Evolutionary conservation across 148 eudicot species (phyloP), one percentile per base, ranked within the genome.

Genomic region (Camellia sinensis): DNA sequence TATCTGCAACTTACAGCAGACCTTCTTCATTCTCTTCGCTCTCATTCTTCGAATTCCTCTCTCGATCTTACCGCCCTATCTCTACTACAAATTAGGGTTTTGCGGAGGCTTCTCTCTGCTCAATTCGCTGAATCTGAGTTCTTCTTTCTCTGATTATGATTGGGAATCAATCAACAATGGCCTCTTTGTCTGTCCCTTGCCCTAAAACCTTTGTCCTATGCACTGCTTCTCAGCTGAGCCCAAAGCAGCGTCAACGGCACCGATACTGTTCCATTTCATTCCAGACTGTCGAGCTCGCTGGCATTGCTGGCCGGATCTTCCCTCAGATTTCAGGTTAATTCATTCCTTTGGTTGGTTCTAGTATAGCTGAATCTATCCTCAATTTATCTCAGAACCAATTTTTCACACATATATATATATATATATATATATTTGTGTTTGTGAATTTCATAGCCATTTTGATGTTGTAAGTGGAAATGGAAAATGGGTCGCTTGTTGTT

Each of bases 111-210:
- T 72, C 64, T 76, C 61, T 22, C 73, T 66, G 0, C 68, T 79
- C 53, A 9, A 74, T 37, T 57, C 73, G 12, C 50, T 22, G 46
- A 67, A 66, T 78, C 52, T 14, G 12, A 21, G 14, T 41, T 46
- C 5, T 40, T n/a, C 13, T 22, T 45, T 19, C 11, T 15, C 29
- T 2, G 1, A 46, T 8, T 44, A 0, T 2, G 54, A 14, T 53
- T 15, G 41, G 13, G 44, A 70, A 4, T 53, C 50, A 15, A 4
- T 66, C 66, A 43, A 14, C 78, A 1, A 87, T 87, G 89, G 85
- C 89, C 10, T 84, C 87, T 44, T 84, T 82, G 69, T 79, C 87
- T 21, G 75, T 87, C 15, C 83, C 84, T 6, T 84, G 87, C 83
- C 87, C 89, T 11, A 87, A 87, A 54, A 74, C 80, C 21, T 73